Evolutionary conservation across 768 basidiomycete genomes (phyloP).

Genomic region (Tricholoma furcatifolium): DNA sequence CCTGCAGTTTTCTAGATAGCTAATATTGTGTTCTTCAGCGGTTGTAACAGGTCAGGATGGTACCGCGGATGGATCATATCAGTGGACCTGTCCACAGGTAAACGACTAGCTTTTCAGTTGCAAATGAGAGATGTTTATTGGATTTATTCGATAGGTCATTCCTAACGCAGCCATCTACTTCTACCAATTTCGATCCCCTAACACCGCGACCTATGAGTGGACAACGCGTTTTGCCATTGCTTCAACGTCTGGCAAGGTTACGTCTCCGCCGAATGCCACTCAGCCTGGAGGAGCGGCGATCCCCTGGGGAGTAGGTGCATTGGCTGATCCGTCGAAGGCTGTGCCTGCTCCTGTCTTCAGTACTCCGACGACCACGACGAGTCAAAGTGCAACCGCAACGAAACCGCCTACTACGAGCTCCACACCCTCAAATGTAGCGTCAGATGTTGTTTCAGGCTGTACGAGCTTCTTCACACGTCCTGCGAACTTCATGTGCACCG

Average conservation of each 20-base stretch:
- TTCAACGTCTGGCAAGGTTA: conserved; percentile 40
- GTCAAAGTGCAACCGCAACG: no score
- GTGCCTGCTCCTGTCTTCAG: no score
- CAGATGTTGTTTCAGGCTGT: no score
- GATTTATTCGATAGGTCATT: conserved; percentile 43
- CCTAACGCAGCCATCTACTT: conserved; percentile 75
- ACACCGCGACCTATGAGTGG: conserved; percentile 49
- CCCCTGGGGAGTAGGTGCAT: conserved; percentile 61
- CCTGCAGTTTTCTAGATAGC: not conserved
- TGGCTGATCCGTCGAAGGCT: no score
- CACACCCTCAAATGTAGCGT: no score
- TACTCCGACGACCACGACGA: no score
- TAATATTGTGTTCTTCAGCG: conserved; percentile 37
- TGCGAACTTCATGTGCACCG: no score
- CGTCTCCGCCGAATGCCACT: conserved; percentile 46
- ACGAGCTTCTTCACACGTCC: no score
- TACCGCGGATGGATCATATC: conserved; percentile 47
- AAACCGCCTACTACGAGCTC: no score
- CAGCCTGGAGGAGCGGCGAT: conserved; percentile 55
- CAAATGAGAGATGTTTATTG: no score
- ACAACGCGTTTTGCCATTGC: conserved; percentile 80
- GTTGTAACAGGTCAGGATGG: conserved; percentile 62
- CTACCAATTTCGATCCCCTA: conserved; percentile 67
- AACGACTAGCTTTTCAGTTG: not conserved
- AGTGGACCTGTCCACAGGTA: conserved; percentile 63